Conservation (phyloP, 225 moss, liverwort and hornwort species). For the Lunularia cruciata region DNA sequence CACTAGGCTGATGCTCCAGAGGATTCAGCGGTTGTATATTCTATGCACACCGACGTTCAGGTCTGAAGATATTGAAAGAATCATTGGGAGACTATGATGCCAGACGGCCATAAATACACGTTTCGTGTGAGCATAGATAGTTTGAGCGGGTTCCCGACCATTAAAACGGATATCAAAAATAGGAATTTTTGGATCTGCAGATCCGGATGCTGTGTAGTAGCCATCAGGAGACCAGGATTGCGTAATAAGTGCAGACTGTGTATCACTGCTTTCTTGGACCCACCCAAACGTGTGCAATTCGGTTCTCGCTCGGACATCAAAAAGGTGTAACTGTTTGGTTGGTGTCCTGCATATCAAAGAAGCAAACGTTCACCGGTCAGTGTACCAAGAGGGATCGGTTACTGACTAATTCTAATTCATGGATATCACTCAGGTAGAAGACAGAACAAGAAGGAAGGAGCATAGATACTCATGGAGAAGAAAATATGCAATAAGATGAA, state of each 20-base stretch:
- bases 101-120: slow-evolving; percentile 93
- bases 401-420: not conserved
- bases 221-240: slow-evolving; percentile 99
- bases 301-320: slow-evolving; percentile 69
- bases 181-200: slow-evolving; percentile 87
- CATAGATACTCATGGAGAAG: too few relatives aligned
- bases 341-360: slow-evolving; percentile 51
- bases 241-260: slow-evolving; percentile 75
- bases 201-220: slow-evolving; percentile 76
- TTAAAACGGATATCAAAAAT: slow-evolving; percentile 90
- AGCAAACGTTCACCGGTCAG: not conserved
- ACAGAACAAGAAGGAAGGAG: not conserved
- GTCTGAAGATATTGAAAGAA: slow-evolving; percentile 95
- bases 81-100: slow-evolving; percentile 79
- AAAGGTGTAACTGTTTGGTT: slow-evolving; percentile 72
- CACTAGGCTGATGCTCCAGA: not conserved
- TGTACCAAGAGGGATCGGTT: too few relatives aligned
- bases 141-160: slow-evolving; percentile 71
- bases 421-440: not conserved
- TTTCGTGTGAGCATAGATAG: slow-evolving; percentile 69
- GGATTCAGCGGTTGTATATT: slow-evolving; percentile 40
- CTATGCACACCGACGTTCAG: slow-evolving; percentile 76
- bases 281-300: slow-evolving; percentile 91
- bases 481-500: too few relatives aligned
- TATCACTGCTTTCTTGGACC: slow-evolving; percentile 63